phyloP scores from a whole-genome alignment of 768 basidiomycete genomes.

The Leccinum olivaceopallidum region DNA sequence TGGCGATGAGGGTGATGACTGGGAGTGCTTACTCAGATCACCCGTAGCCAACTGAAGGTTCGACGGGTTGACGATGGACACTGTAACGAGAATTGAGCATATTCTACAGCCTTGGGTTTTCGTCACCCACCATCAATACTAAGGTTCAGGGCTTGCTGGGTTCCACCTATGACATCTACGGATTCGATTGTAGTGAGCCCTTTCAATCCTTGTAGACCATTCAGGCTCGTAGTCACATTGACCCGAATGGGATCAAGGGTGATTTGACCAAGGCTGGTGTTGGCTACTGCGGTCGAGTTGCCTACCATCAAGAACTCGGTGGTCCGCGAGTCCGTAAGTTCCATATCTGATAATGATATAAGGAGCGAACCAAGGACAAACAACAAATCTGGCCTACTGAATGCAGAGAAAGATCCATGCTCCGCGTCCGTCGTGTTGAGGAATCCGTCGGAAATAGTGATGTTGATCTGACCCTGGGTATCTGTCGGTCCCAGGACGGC shows the following conservation, averaged over 20 bases:
- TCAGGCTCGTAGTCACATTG: constrained; percentile 61
- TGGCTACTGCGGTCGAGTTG: constrained; percentile 58
- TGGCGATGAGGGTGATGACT: background rate
- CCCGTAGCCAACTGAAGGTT: constrained; percentile 62
- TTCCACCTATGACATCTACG: constrained; percentile 70
- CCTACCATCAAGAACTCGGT: constrained; percentile 60
- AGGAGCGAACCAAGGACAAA: background rate
- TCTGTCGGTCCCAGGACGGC: constrained; percentile 49
- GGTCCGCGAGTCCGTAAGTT: constrained; percentile 51
- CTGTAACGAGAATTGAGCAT: constrained; percentile 29
- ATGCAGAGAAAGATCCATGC: constrained; percentile 54
- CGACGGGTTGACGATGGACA: constrained; percentile 67
- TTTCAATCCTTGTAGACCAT: constrained; percentile 62
- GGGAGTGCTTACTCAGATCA: constrained; percentile 53
- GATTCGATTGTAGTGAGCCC: constrained; percentile 52
- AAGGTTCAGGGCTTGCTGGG: constrained; percentile 55
- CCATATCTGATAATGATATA: constrained; percentile 42
- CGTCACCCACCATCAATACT: constrained; percentile 50
- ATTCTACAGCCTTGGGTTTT: background rate
- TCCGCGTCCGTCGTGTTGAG: constrained; percentile 48
- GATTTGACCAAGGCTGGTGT: constrained; percentile 61
- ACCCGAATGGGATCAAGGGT: constrained; percentile 73
- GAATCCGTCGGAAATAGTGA: constrained; percentile 55
- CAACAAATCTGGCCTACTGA: constrained; percentile 45
- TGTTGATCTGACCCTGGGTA: constrained; percentile 65